Conservation (phyloP, 2,329 filamentous ascomycete species). For the Amylocarpus encephaloides region DNA sequence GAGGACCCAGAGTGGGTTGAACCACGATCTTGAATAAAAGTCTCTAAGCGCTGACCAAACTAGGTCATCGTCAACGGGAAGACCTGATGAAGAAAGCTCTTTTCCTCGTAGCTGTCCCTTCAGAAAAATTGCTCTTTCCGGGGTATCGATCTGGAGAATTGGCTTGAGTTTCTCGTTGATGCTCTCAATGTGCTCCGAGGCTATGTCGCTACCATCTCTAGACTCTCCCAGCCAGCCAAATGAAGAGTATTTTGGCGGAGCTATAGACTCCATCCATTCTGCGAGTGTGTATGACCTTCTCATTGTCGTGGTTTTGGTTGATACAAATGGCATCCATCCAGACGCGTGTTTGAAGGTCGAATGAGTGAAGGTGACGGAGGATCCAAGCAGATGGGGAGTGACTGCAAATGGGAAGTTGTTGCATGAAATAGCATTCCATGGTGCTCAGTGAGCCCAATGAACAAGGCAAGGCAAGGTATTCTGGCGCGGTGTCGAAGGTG, state of each 20-base stretch:
- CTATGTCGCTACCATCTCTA: conserved; percentile 3
- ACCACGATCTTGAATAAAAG: conserved; percentile 1
- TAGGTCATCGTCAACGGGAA: not conserved
- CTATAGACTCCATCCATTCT: conserved; percentile 10
- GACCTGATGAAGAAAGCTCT: not conserved
- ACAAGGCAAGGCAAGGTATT: conserved; percentile 4
- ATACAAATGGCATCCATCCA: too few species aligned
- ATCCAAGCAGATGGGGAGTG: not conserved
- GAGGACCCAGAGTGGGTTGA: conserved; percentile 3
- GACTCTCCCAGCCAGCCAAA: conserved; percentile 8
- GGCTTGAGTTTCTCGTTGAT: not conserved
- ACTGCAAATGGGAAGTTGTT: not conserved
- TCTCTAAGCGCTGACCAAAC: not conserved
- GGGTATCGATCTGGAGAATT: not conserved
- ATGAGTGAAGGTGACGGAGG: not conserved
- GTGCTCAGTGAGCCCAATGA: not conserved
- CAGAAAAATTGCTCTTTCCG: not conserved
- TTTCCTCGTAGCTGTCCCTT: not conserved
- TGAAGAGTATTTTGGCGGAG: not conserved
- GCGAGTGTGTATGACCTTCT: conserved; percentile 19
- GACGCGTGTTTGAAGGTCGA: not conserved
- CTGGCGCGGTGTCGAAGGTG: not conserved
- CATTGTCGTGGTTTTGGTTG: conserved; percentile 11
- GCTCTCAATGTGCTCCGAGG: not conserved
- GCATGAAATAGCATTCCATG: not conserved